Evolutionary conservation across 305 asterid species (phyloP), one percentile per base, ranked within the genome.

Genomic region (Rubia balearica): DNA sequence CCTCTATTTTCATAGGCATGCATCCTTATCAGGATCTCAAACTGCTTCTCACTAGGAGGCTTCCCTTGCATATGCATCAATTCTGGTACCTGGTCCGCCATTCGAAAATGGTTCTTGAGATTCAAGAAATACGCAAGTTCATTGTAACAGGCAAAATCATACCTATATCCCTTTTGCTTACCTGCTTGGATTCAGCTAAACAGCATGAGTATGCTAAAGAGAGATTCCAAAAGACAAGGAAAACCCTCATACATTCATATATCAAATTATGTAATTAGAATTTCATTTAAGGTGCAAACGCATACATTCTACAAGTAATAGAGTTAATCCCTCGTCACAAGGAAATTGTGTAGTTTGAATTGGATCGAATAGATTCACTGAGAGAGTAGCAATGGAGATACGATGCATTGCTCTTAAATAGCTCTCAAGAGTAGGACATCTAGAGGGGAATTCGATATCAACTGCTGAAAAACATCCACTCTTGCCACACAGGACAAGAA

Each of bases 71-170:
- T 84, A 69, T 84, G 75, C 98, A 93, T 93, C 79, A 93, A 73
- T 83, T 93, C 98, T 19, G 97, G 98, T 71, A 93, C 89, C 83
- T 91, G 95, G 79, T 93, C 98, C 76, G 97, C 98, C 33, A 74
- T 82, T 61, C 90, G 95, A 67, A 93, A 90, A 49, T 85, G 96
- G 75, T 87, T 85, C 38, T 78, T 84, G 67, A 96, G 84, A 70
- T 91, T 89, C 83, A 93, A 78, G 62, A 84, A 84, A 79, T 93
- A 88, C 57, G 97, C 90, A 74, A 81, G 87, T 57, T 96, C 97
- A 86, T 93, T 91, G 83, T 90, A 93, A 81, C 96, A 93, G 61
- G 96, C 86, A 68, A 89, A 93, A 73, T 93, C 98, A 82, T 93
- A 97, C 85, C 85, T 86, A 73, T 90, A 93, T 10, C 98, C 98